Evolutionary conservation across 768 basidiomycete species (phyloP), one percentile per base, ranked within the genome.

Genomic region (Rubroboletus pulcherrimus): DNA sequence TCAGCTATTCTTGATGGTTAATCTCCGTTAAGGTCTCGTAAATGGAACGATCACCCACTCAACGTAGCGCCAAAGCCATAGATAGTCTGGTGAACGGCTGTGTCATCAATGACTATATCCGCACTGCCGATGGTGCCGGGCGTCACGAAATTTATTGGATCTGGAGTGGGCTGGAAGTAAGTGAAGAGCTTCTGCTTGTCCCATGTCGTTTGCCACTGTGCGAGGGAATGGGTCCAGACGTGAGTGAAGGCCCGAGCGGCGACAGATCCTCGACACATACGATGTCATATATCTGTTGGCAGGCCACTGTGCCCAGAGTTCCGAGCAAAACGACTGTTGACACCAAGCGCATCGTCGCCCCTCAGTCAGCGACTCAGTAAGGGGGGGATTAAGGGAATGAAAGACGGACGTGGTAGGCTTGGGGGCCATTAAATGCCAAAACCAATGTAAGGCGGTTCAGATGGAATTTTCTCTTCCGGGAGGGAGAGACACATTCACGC

Each of bases 21-120:
- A 45, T 44, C 31, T 59, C 33, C 35, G 29, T 48, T 43, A 12
- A 12, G 5, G 11, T 45, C 52, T 31, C 10, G 21, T 44, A 29
- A 43, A 49, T 50, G 31, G 17, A 44, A 26, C 17, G 29, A 34
- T 45, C 17, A 63, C 73, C 33, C 62, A 89, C 89, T 89, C 33
- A 90, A 72, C 0, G 82, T 63, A 9, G 78, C 85, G 0, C 88
- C 88, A 61, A 87, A 86, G 12, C 89, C 88, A 49, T 75, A 77
- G 39, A 91, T 81, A 1, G 75, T 70, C 70, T 89, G 89, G 67
- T 80, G 83, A n/a, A 77, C 66, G 3, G 71, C 59, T 3, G 68
- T 69, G 64, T 87, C 86, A 47, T 82, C 67, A 14, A 91, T 70
- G 40, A 77, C 75, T 50, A 90, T 89, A 64, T 89, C 80, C 0